Base-by-base conservation (phyloP, 306 rosid genomes). In the Acacia confusa region DNA sequence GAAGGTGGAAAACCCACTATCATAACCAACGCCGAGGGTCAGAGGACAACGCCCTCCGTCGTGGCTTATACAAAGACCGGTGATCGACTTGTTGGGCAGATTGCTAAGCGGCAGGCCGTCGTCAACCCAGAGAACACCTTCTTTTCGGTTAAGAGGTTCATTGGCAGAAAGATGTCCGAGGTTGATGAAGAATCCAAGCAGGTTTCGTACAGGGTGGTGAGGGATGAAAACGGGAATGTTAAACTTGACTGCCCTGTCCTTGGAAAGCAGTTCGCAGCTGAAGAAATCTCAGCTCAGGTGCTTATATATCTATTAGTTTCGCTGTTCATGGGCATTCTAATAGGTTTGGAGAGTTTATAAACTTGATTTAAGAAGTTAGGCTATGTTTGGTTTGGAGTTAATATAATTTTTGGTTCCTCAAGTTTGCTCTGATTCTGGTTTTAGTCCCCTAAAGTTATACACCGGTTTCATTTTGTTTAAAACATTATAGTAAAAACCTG, bases 281-380 rank as follows among this genome's bases (percentile, higher is more conserved):
- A 94, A 79, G 98, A 94, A 81, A 94, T 94, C 47, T 94, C 98
- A 0, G 98, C 98, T 12, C 98, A 92, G 97, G 98, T 94, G 75
- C 17, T 65, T 69, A 44, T 5, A 48, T 7, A 17, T 30, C 0
- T 44, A 2, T 44, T 1, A 10, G 12, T 28, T 65, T 34, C 12
- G 13, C 24, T 20, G 27, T 36, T 11, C 30, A 40, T 4, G 30
- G 50, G 17, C 70, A 30, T 12, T 9, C 1, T 32, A 4, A n/a
- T 68, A 15, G 72, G 47, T 67, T 36, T n/a, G 41, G 28, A 67
- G 72, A n/a, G 9, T 68, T 68, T 14, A 70, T 43, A 41, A 43
- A 24, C 74, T 70, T 9, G 72, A 10, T 69, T 69, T 12, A 24
- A 70, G 27, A 1, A 40, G 53, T 41, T 40, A 70, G 10, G 53